phyloP scores from a whole-genome alignment of 148 eudicot genomes.

The Chenopodium berlandieri region DNA sequence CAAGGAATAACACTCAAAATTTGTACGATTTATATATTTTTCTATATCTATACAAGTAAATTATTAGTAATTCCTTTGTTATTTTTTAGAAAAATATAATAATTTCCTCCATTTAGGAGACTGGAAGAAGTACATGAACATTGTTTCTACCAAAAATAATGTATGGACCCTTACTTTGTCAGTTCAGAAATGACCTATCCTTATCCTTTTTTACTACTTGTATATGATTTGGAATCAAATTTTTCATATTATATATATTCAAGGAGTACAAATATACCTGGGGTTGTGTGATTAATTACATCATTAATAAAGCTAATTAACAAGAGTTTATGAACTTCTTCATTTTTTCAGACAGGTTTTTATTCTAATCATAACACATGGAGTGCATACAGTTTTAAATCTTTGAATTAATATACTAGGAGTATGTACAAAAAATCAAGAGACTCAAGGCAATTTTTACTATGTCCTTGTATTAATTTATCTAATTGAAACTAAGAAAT shows the following conservation, averaged over 20 bases:
- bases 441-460: background rate
- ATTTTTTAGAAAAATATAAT: background rate
- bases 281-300: conserved; percentile 4
- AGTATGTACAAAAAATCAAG: background rate
- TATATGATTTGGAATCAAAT: background rate
- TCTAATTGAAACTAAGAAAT: too few species aligned
- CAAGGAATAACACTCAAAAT: background rate
- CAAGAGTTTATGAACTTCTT: background rate
- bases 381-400: too few species aligned
- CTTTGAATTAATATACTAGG: background rate
- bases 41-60: background rate
- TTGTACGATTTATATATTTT: background rate
- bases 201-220: background rate
- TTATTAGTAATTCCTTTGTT: background rate
- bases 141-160: conserved; percentile 16
- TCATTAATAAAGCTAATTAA: background rate
- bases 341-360: background rate
- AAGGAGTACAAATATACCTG: background rate
- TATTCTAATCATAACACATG: background rate
- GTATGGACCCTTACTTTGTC: conserved; percentile 12
- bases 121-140: conserved; percentile 8
- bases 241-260: background rate
- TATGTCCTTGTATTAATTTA: too few species aligned
- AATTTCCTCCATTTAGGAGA: conserved; percentile 19
- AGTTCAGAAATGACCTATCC: conserved; percentile 7